phyloP scores from a whole-genome alignment of 2,329 filamentous ascomycete genomes.

The Fonsecaea pugnacius region DNA sequence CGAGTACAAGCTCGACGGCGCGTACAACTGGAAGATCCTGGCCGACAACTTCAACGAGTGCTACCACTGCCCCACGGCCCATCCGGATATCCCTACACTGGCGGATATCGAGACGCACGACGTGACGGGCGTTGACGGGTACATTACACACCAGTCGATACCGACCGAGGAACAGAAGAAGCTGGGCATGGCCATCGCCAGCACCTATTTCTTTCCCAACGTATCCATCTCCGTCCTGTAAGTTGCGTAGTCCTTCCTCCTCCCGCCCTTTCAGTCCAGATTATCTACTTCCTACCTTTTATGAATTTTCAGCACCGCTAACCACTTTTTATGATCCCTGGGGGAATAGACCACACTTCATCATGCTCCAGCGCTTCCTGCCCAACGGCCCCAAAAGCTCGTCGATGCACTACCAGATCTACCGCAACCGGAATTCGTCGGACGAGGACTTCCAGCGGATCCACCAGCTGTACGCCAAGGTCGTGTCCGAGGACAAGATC shows the following conservation, averaged over 20 bases:
- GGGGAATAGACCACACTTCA: slow-evolving; percentile 59
- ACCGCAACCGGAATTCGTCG: slow-evolving; percentile 63
- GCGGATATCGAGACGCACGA: slow-evolving; percentile 60
- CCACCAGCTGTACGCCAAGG: slow-evolving; percentile 64
- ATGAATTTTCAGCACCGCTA: slow-evolving; percentile 1
- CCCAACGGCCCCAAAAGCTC: slow-evolving; percentile 58
- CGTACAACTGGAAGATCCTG: slow-evolving; percentile 38
- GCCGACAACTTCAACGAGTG: slow-evolving; percentile 45
- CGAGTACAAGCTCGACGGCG: slow-evolving; percentile 30
- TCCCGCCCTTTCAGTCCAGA: not conserved
- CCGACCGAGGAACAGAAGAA: slow-evolving; percentile 31
- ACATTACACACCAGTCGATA: slow-evolving; percentile 59
- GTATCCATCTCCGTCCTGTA: slow-evolving; percentile 34
- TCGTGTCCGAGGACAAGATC: slow-evolving; percentile 68
- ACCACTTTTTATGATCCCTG: not conserved
- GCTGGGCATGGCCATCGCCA: slow-evolving; percentile 28
- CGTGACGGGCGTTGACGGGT: slow-evolving; percentile 58
- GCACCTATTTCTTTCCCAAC: slow-evolving; percentile 37
- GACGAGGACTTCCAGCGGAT: slow-evolving; percentile 65
- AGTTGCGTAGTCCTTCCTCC: slow-evolving; percentile 13
- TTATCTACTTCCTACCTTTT: no score
- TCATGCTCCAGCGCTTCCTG: slow-evolving; percentile 67
- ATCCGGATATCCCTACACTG: slow-evolving; percentile 59
- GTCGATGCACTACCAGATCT: slow-evolving; percentile 67
- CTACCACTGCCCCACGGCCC: slow-evolving; percentile 63